Base-by-base conservation (phyloP, 306 rosid genomes). In the Acacia acuminata region DNA sequence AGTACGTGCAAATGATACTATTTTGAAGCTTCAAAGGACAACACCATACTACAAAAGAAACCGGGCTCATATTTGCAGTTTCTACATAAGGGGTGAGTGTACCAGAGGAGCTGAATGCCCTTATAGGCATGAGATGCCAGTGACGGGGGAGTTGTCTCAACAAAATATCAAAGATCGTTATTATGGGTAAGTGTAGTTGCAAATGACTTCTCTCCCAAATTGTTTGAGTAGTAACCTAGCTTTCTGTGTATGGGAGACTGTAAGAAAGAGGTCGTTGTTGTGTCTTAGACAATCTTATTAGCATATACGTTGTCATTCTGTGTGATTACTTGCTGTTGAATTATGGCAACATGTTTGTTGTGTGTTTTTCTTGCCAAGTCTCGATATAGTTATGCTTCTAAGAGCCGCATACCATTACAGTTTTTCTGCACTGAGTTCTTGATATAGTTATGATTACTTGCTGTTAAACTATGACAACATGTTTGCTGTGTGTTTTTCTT, bases 71-170 rank as follows among this genome's bases (percentile, higher is more conserved):
- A 84, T 91, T 80, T 93, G 98, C 88, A 93, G 97, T 88, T 94
- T 94, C 88, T 94, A 87, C 82, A 92, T 90, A 78, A 88, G 94
- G 88, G 98, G 97, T 36, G 94, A 93, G 80, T 94, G 98, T 76
- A 93, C 97, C 1, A 91, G 98, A 80, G 98, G 98, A 75, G 94
- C 94, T 22, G 98, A 94, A 89, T 94, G 98, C 73, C 94, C 97
- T 45, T 94, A 94, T 84, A 80, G 98, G 90, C 98, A 94, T 14
- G 97, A 94, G 90, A 94, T 94, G 98, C 98, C 98, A 22, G 88
- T 85, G 75, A 93, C 97, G 65, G 98, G 98, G 77, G 98, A 94
- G 83, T 50, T 93, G 76, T 93, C 97, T 16, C 97, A 94, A 79
- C 98, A 94, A 82, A 94, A 94, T 87, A 94, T 94, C 25, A 94